A percentile compares a stretch with the other conserved stretches of the same genome.
These are phyloP conservation scores for Pseudozyma tsukubaensis DNA, from an alignment of 1,284 basidiomycete genomes.

Conservation along the genomic window DNA sequence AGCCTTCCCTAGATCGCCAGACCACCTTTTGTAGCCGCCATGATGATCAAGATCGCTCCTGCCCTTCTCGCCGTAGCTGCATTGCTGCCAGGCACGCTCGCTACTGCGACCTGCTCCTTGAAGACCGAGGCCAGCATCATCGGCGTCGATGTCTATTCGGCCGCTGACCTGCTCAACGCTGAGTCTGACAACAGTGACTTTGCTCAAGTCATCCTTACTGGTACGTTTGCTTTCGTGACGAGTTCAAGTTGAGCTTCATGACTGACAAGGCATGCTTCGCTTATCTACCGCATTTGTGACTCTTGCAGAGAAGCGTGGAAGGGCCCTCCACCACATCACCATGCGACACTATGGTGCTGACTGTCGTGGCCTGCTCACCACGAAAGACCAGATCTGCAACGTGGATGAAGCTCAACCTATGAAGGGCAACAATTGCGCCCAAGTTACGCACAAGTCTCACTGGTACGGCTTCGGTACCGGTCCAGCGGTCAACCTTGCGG, in stretches of 20 bases:
- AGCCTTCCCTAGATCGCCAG: no score
- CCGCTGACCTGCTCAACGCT: background rate
- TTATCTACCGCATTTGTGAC: no score
- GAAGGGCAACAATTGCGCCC: conserved; percentile 15
- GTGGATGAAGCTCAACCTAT: background rate
- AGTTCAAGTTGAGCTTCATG: no score
- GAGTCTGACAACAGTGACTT: background rate
- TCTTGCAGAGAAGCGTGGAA: no score
- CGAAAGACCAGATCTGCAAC: conserved; percentile 8
- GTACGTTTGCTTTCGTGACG: no score
- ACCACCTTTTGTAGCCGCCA: no score
- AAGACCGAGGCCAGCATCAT: conserved; percentile 5
- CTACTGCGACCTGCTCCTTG: conserved; percentile 3
- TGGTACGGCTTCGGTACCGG: background rate
- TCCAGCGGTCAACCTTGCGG: background rate
- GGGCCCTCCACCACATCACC: background rate
- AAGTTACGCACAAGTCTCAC: conserved; percentile 9
- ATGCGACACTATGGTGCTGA: conserved; percentile 12
- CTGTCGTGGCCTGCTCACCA: background rate
- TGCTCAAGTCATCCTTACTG: background rate
- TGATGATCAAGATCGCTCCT: conserved; percentile 15
- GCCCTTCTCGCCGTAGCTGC: conserved; percentile 7
- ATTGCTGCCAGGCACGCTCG: background rate
- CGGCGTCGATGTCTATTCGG: background rate
- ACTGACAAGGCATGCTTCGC: no score